A percentile compares a stretch with the other conserved stretches of the same genome.
Conservation (phyloP, 1,284 basidiomycete genomes). For the Pseudozyma thailandica region DNA sequence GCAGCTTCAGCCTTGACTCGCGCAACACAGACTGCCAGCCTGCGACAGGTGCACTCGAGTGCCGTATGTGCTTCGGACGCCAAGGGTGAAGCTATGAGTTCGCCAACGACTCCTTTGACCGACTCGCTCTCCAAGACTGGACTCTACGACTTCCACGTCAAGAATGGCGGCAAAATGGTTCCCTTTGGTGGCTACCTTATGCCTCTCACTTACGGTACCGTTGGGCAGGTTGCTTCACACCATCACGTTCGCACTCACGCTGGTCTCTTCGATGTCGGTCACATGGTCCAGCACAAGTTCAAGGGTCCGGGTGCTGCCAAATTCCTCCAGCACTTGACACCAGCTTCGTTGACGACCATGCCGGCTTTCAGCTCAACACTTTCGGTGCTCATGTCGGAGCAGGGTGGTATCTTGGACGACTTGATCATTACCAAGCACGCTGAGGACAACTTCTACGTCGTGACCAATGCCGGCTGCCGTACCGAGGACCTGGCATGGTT, state of each 20-base stretch:
- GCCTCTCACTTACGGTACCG: constrained; percentile 84
- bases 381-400: constrained; percentile 86
- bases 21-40: neutral
- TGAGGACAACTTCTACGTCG: constrained; percentile 81
- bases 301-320: constrained; percentile 69
- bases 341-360: constrained; percentile 75
- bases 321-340: constrained; percentile 83
- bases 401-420: constrained; percentile 96
- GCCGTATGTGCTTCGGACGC: constrained; percentile 15
- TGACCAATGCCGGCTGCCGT: constrained; percentile 92
- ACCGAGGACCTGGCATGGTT: constrained; percentile 86
- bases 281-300: constrained; percentile 78
- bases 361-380: constrained; percentile 77
- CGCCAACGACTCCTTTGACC: constrained; percentile 21
- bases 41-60: constrained; percentile 34
- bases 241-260: constrained; percentile 84
- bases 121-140: constrained; percentile 72
- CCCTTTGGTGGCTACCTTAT: constrained; percentile 95
- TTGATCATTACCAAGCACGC: constrained; percentile 71
- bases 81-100: constrained; percentile 34
- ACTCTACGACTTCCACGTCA: constrained; percentile 89
- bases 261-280: constrained; percentile 95
- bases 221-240: constrained; percentile 81
- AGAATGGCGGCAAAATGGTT: constrained; percentile 91
- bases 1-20: constrained; percentile 7